These are phyloP conservation scores for Edaphochlamys debaryana DNA, from an alignment of 139 green algal genomes.

Conservation along the genomic window DNA sequence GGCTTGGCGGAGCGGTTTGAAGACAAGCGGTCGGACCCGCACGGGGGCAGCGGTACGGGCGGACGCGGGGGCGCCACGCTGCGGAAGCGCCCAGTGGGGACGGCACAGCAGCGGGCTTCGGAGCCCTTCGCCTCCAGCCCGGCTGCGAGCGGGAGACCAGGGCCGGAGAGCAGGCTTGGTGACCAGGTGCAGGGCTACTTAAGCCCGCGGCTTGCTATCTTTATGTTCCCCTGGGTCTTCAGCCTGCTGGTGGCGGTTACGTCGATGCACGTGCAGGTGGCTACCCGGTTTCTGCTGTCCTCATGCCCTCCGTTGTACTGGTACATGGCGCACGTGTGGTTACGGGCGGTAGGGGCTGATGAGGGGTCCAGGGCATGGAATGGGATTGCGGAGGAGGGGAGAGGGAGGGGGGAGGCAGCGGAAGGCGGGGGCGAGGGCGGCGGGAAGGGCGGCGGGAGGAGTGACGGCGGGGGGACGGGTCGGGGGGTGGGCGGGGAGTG, in stretches of 20 bases:
- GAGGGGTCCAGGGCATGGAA: neutral
- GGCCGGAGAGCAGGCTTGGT: too few relatives aligned
- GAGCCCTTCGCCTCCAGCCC: too few relatives aligned
- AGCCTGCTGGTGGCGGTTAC: slow-evolving; percentile 66
- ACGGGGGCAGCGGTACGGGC: too few relatives aligned
- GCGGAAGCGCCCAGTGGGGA: too few relatives aligned
- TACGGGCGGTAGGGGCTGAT: neutral
- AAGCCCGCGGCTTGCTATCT: slow-evolving; percentile 53
- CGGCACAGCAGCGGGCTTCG: too few relatives aligned
- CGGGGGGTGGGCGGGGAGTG: slow-evolving; percentile 46
- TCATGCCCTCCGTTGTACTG: slow-evolving; percentile 80
- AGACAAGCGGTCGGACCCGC: too few relatives aligned
- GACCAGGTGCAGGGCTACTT: slow-evolving; percentile 33
- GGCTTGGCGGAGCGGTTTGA: too few relatives aligned
- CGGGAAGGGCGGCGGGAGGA: neutral
- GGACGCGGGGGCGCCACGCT: too few relatives aligned
- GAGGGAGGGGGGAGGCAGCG: neutral
- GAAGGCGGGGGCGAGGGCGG: neutral
- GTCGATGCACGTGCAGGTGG: slow-evolving; percentile 89
- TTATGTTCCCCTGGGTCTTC: slow-evolving; percentile 81
- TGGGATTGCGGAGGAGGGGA: neutral
- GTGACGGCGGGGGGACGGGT: neutral
- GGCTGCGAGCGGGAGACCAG: too few relatives aligned
- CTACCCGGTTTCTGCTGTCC: slow-evolving; percentile 81
- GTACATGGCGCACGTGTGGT: slow-evolving; percentile 73